phyloP scores from a whole-genome alignment of 306 rosid genomes.

The Luffa acutangula region DNA sequence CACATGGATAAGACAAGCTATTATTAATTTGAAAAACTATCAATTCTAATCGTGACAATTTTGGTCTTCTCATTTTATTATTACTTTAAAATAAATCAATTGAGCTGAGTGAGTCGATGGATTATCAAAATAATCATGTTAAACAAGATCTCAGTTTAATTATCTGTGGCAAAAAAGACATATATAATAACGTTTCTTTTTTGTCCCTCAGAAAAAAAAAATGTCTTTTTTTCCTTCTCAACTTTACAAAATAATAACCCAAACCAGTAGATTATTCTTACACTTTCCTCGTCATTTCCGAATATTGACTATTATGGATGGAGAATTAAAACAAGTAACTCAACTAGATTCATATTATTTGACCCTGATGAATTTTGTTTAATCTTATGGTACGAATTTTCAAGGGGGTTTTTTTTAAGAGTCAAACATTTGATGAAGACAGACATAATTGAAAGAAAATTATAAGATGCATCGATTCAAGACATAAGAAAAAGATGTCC shows the following conservation, averaged over 20 bases:
- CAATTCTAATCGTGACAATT: not conserved
- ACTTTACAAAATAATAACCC: no score
- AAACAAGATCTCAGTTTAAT: not conserved
- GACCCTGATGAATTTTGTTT: not conserved
- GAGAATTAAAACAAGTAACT: not conserved
- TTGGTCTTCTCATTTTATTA: not conserved
- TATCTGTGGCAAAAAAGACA: not conserved
- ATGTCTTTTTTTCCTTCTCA: no score
- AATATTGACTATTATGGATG: not conserved
- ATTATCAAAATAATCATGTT: not conserved
- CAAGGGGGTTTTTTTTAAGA: not conserved
- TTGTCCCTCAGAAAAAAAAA: no score
- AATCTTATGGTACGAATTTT: not conserved
- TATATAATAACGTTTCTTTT: not conserved
- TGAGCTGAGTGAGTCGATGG: not conserved
- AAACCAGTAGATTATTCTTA: no score
- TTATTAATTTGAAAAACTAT: conserved; percentile 7
- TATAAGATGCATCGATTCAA: not conserved
- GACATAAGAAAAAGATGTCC: not conserved
- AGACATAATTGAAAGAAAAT: not conserved
- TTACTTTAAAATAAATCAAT: not conserved
- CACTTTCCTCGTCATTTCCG: not conserved
- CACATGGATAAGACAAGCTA: conserved; percentile 8
- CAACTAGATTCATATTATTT: not conserved
- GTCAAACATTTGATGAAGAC: not conserved